A percentile compares a stretch with the other conserved stretches of the same genome.
Conservation (phyloP, 1,284 basidiomycete species). For the Microbotryum intermedium region DNA sequence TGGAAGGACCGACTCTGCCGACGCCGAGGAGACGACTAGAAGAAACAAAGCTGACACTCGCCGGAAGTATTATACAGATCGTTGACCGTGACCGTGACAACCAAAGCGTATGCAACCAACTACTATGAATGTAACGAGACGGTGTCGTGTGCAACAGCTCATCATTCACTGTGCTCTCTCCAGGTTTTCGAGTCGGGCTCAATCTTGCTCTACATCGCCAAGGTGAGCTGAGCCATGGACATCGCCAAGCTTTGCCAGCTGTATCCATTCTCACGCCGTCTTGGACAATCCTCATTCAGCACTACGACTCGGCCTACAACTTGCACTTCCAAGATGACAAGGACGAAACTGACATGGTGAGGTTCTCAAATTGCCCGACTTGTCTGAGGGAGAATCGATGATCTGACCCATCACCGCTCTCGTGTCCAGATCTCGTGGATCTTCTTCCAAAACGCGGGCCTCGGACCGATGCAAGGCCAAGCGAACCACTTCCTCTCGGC, state of each 20-base stretch:
- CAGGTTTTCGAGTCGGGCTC: conserved; percentile 60
- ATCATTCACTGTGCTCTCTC: conserved; percentile 35
- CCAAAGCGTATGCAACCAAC: neutral
- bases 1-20: too few species aligned
- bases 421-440: conserved; percentile 59
- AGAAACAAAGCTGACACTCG: neutral
- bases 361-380: conserved; percentile 47
- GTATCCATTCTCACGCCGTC: too few species aligned
- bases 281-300: neutral
- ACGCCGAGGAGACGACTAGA: too few species aligned
- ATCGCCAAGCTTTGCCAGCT: neutral
- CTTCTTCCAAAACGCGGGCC: conserved; percentile 58
- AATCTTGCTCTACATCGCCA: conserved; percentile 56
- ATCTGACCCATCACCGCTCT: neutral
- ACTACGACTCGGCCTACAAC: conserved; percentile 44
- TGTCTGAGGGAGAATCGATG: neutral
- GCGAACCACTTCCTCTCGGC: conserved; percentile 42
- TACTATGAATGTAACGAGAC: too few species aligned
- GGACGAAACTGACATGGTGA: conserved; percentile 27
- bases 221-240: conserved; percentile 37
- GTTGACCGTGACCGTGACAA: conserved; percentile 48
- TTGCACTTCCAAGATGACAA: conserved; percentile 50
- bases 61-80: conserved; percentile 28
- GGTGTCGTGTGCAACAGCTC: too few species aligned
- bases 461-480: conserved; percentile 69